Evolutionary conservation across 139 green algal genomes (phyloP), one percentile per base, ranked within the genome.

Genomic region (Penium margaritaceum): DNA sequence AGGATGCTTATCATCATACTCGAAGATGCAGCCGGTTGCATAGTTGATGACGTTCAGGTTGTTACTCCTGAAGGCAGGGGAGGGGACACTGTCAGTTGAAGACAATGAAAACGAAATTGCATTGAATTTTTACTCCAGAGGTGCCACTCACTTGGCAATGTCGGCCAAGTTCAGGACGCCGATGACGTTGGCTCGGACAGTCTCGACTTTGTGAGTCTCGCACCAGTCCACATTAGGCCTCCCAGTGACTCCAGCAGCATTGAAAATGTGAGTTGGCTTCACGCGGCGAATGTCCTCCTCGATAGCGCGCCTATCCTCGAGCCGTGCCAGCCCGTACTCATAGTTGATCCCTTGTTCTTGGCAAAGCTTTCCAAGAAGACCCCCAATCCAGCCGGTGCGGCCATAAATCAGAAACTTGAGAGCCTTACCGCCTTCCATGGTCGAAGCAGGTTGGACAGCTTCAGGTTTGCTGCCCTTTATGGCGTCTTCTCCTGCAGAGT

Each of bases 161-260:
- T 81, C 93, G 6, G 90, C 91, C 63, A 98, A 84, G 75, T 87
- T 97, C 2, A 98, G 83, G 77, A 85, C 91, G 64, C 93, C 93
- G 37, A 98, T 84, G 2, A 98, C 90, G 75, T 98, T 98, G 54
- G 87, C 84, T 27, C 92, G 86, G 63, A 98, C 95, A 21, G 86
- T 92, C 81, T 98, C 93, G 1, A 91, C 86, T 85, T 93, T 95
- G 87, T 98, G 91, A 17, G 81, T 84, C 75, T 98, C 93, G 81
- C 93, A 98, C 93, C 93, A 98, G 81, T 98, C 93, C 30, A 98
- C 93, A 68, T 98, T 98, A 32, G 93, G 93, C 7, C 93, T 84
- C 7, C 93, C 93, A 5, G 93, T 98, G 29, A 98, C 67, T 27
- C 93, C 93, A 21, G 93, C 93, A 34, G 91, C 88, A 77, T 95